Evolutionary conservation across 2,329 filamentous ascomycete species (phyloP).

Genomic region (Epichloe baconii): DNA sequence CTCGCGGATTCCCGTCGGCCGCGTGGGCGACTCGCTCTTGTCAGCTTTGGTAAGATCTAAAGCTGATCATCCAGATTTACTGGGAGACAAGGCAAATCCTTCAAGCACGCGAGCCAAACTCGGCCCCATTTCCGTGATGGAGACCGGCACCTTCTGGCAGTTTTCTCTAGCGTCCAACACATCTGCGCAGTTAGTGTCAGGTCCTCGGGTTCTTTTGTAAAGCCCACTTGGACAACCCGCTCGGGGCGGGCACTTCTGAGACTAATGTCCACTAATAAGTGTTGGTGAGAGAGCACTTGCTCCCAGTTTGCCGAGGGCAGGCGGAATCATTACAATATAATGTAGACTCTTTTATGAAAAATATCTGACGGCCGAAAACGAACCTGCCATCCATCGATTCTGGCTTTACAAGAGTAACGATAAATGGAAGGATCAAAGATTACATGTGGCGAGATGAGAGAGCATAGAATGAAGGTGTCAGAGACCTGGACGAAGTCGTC

Average conservation of each 20-base stretch:
- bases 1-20: background rate
- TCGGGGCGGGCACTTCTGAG: slow-evolving; percentile 3
- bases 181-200: slow-evolving; percentile 5
- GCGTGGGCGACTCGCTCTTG: background rate
- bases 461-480: background rate
- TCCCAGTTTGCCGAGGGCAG: background rate
- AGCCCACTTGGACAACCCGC: slow-evolving; percentile 10
- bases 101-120: background rate
- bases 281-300: background rate
- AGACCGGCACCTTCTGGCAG: slow-evolving; percentile 7
- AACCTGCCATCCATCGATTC: background rate
- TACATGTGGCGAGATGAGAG: background rate
- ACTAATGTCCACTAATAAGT: background rate
- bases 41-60: background rate
- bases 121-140: background rate
- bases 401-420: background rate
- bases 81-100: background rate
- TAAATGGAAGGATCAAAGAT: background rate
- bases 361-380: background rate
- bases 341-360: background rate
- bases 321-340: background rate
- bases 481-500: background rate
- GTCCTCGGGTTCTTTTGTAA: slow-evolving; percentile 16
- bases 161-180: slow-evolving; percentile 11
- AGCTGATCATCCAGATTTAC: background rate